phyloP scores from a whole-genome alignment of 805 yeast genomes.

The Ogataea nonfermentans region DNA sequence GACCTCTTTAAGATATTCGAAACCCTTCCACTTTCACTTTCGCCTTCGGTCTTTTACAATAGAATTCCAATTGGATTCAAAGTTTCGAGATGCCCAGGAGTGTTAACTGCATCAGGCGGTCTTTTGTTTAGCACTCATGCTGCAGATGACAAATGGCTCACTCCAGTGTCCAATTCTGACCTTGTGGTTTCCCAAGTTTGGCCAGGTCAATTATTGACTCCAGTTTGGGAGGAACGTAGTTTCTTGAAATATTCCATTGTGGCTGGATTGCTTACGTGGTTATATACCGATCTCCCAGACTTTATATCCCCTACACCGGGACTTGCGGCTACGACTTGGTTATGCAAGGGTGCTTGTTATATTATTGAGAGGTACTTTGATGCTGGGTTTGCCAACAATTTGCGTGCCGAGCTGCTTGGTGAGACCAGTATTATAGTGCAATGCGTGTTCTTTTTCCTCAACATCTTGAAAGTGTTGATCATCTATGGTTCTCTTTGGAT shows the following conservation, averaged over 20 bases:
- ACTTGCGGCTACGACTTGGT: conserved; percentile 66
- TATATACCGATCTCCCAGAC: conserved; percentile 93
- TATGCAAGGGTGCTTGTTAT: conserved; percentile 34
- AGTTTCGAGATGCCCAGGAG: conserved; percentile 70
- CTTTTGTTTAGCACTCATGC: conserved; percentile 66
- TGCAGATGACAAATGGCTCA: conserved; percentile 43
- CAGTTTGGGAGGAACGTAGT: conserved; percentile 58
- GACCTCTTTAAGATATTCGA: conserved; percentile 62
- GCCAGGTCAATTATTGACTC: conserved; percentile 89
- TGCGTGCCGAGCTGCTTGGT: conserved; percentile 48
- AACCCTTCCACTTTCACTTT: conserved; percentile 66
- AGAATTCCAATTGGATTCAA: conserved; percentile 62
- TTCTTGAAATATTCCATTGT: conserved; percentile 40
- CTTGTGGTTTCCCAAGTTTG: conserved; percentile 60
- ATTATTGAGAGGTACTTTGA: conserved; percentile 37
- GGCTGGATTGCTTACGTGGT: conserved; percentile 59
- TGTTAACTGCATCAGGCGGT: conserved; percentile 79
- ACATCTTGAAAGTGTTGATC: conserved; percentile 56
- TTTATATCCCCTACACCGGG: conserved; percentile 91
- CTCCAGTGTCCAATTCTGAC: conserved; percentile 47
- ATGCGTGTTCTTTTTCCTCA: conserved; percentile 68
- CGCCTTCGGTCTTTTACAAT: conserved; percentile 77
- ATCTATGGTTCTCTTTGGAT: conserved; percentile 57
- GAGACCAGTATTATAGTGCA: conserved; percentile 49
- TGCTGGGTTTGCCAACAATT: conserved; percentile 42